These are phyloP conservation scores for Argentina anserina DNA, from an alignment of 306 rosid genomes.

Conservation along the genomic window DNA sequence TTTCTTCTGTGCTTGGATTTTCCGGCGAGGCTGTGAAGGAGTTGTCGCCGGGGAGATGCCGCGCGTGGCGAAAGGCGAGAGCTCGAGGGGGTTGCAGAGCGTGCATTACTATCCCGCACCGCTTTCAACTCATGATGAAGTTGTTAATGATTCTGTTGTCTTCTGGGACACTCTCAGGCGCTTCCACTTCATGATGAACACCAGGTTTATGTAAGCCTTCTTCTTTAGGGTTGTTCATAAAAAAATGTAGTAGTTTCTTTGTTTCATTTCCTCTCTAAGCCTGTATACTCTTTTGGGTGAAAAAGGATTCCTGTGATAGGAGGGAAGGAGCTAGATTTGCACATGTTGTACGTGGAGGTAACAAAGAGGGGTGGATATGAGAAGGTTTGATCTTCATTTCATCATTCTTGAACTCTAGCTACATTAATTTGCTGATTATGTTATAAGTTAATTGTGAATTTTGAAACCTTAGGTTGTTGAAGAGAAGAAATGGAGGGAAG, in stretches of 20 bases:
- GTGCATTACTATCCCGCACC: constrained; percentile 60
- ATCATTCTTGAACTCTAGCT: not conserved
- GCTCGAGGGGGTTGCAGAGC: constrained; percentile 24
- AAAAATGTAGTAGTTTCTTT: not conserved
- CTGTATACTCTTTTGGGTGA: not conserved
- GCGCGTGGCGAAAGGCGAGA: constrained; percentile 24
- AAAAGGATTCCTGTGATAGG: constrained; percentile 96
- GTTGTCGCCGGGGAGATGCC: constrained; percentile 35
- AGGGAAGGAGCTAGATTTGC: constrained; percentile 94
- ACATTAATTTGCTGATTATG: not conserved
- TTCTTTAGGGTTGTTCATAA: not conserved
- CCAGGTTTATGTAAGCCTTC: constrained; percentile 72
- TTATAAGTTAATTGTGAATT: not conserved
- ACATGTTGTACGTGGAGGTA: constrained; percentile 78
- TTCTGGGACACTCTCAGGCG: constrained; percentile 92
- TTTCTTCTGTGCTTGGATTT: not conserved
- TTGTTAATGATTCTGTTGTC: constrained; percentile 38
- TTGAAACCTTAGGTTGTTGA: constrained; percentile 59
- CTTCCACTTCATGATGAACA: constrained; percentile 72
- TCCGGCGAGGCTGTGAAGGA: constrained; percentile 22
- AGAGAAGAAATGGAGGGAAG: constrained; percentile 99
- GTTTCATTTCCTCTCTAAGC: not conserved
- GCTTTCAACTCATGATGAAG: constrained; percentile 62
- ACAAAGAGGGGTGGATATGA: constrained; percentile 86
- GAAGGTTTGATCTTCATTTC: constrained; percentile 47